Conservation (phyloP, 306 rosid species). For the Begonia loranthoides region DNA sequence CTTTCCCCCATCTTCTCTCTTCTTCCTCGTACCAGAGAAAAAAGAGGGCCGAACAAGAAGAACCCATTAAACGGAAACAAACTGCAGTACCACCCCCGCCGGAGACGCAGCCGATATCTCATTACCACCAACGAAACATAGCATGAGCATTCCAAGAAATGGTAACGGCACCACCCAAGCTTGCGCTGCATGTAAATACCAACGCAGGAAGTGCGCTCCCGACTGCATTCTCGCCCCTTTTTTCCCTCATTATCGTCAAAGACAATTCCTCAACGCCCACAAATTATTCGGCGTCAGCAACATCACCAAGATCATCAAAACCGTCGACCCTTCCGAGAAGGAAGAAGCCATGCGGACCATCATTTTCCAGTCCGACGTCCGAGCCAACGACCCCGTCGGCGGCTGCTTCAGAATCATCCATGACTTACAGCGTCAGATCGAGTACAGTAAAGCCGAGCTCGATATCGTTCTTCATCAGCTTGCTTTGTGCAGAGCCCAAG, state of each 20-base stretch:
- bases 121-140: slow-evolving; percentile 8
- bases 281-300: slow-evolving; percentile 68
- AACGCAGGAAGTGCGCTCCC: slow-evolving; percentile 61
- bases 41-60: background rate
- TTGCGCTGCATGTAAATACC: slow-evolving; percentile 80
- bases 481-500: slow-evolving; percentile 26
- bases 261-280: slow-evolving; percentile 57
- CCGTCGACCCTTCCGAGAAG: slow-evolving; percentile 9
- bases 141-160: slow-evolving; percentile 9
- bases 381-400: slow-evolving; percentile 56
- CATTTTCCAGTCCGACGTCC: slow-evolving; percentile 43
- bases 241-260: slow-evolving; percentile 55
- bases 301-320: slow-evolving; percentile 35
- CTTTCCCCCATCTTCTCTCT: slow-evolving; percentile 2
- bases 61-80: background rate
- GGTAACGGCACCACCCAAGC: slow-evolving; percentile 36
- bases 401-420: slow-evolving; percentile 35
- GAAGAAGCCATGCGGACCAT: slow-evolving; percentile 44
- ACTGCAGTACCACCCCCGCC: slow-evolving; percentile 36
- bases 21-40: background rate
- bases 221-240: slow-evolving; percentile 72
- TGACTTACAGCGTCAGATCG: slow-evolving; percentile 25
- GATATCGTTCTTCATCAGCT: slow-evolving; percentile 42
- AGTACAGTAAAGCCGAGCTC: slow-evolving; percentile 20
- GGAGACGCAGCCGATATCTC: slow-evolving; percentile 67